Evolutionary conservation across 495 filamentous ascomycete genomes (phyloP).

Genomic region (Lasiosphaeria miniovina): DNA sequence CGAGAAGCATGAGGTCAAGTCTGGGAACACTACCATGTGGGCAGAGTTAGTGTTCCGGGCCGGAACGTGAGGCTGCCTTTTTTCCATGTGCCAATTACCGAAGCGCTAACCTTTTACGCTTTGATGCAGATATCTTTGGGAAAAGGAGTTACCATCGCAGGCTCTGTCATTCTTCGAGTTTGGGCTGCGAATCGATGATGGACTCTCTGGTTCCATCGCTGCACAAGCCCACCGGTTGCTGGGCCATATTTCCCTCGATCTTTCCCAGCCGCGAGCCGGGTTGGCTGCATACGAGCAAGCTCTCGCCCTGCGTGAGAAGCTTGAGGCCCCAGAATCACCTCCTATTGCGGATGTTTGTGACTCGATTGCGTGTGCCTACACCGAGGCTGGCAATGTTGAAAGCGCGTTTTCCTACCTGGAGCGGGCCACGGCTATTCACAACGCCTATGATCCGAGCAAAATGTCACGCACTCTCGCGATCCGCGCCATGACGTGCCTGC

Average conservation of each 20-base stretch:
- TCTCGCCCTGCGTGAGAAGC: slow-evolving; percentile 4
- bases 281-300: slow-evolving; percentile 10
- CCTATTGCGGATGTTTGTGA: slow-evolving; percentile 12
- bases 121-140: slow-evolving; percentile 7
- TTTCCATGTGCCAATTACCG: not conserved
- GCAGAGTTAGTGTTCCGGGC: slow-evolving; percentile 13
- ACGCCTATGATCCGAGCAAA: slow-evolving; percentile 4
- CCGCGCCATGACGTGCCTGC: slow-evolving; percentile 7
- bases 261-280: slow-evolving; percentile 8
- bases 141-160: slow-evolving; percentile 7
- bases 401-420: slow-evolving; percentile 7
- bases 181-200: not conserved
- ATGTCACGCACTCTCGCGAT: slow-evolving; percentile 12
- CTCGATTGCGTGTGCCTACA: slow-evolving; percentile 12
- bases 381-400: slow-evolving; percentile 6
- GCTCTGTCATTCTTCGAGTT: slow-evolving; percentile 9
- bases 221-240: slow-evolving; percentile 6
- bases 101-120: not conserved
- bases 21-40: slow-evolving; percentile 4
- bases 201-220: not conserved
- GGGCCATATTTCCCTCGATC: slow-evolving; percentile 4
- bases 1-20: slow-evolving; percentile 6
- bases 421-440: slow-evolving; percentile 11
- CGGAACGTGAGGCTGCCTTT: slow-evolving; percentile 10
- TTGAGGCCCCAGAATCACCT: slow-evolving; percentile 4